These are phyloP conservation scores for Talaromyces sp. DNA, from an alignment of 2,329 filamentous ascomycete genomes.

Conservation along the genomic window DNA sequence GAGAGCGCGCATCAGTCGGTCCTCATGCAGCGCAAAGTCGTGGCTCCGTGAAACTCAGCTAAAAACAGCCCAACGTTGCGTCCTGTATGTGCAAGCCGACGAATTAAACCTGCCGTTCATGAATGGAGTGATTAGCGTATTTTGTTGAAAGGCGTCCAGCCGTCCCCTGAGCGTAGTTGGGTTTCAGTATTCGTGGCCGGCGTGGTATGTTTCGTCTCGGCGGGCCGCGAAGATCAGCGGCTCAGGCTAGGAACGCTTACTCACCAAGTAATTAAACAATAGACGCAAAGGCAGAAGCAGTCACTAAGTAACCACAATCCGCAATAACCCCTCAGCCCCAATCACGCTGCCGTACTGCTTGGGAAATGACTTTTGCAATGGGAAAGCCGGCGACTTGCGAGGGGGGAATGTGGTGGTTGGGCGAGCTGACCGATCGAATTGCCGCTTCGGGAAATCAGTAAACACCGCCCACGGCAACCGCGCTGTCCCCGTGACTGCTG, in stretches of 20 bases:
- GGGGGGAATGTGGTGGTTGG: neutral
- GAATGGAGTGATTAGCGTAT: neutral
- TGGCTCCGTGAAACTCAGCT: neutral
- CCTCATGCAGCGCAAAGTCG: neutral
- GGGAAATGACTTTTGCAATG: neutral
- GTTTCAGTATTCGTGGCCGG: neutral
- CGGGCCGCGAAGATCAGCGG: conserved; percentile 10
- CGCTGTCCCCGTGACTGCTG: conserved; percentile 1
- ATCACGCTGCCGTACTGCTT: neutral
- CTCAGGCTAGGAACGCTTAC: conserved; percentile 6
- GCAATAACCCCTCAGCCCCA: neutral
- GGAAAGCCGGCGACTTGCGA: neutral
- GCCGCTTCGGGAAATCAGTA: conserved; percentile 34
- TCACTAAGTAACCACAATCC: neutral
- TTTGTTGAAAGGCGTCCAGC: neutral
- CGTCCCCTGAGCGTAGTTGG: neutral
- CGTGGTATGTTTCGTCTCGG: conserved; percentile 2
- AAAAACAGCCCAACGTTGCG: neutral
- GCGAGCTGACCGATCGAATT: conserved; percentile 13
- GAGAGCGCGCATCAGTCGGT: neutral
- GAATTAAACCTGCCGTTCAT: neutral
- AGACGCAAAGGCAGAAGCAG: neutral
- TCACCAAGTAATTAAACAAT: neutral
- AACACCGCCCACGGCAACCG: conserved; percentile 26
- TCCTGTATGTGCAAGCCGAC: neutral